A percentile compares a stretch with the other conserved stretches of the same genome.
phyloP scores from a whole-genome alignment of 2,329 filamentous ascomycete species.

The Chaetomiaceae sp. region DNA sequence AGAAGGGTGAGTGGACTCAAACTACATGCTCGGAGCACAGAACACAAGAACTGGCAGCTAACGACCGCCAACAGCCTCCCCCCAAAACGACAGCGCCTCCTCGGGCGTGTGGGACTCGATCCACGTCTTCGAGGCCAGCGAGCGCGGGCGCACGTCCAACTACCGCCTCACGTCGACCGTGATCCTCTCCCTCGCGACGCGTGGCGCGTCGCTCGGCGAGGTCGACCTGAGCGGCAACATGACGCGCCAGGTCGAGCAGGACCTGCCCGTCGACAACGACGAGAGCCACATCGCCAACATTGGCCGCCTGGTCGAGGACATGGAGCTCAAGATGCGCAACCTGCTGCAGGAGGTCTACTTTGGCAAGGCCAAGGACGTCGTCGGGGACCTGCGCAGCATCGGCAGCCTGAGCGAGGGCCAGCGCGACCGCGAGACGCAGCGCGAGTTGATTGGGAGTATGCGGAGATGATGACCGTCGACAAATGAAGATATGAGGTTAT shows the following conservation, averaged over 20 bases:
- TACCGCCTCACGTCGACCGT: conserved; percentile 98
- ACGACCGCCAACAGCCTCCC: conserved; percentile 51
- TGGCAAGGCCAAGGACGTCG: conserved; percentile 97
- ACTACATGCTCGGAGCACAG: no score
- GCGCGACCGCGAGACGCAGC: conserved; percentile 77
- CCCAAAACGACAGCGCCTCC: conserved; percentile 56
- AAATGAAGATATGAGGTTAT: not conserved
- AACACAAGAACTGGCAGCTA: not conserved
- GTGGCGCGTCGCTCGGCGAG: conserved; percentile 63
- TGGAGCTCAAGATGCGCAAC: conserved; percentile 99
- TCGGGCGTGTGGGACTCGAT: conserved; percentile 95
- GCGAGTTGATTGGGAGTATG: conserved; percentile 75
- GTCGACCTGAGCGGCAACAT: conserved; percentile 96
- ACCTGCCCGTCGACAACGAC: conserved; percentile 84
- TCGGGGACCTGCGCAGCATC: conserved; percentile 88
- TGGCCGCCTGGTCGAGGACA: conserved; percentile 91
- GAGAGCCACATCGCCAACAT: conserved; percentile 94
- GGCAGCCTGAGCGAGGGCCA: conserved; percentile 79
- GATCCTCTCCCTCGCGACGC: conserved; percentile 78
- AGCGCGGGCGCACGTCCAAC: conserved; percentile 84
- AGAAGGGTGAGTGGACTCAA: conserved; percentile 65
- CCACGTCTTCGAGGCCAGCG: conserved; percentile 95
- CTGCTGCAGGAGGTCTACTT: conserved; percentile 98
- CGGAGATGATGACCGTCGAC: conserved; percentile 34
- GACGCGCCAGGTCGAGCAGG: conserved; percentile 92